A percentile compares a stretch with the other conserved stretches of the same genome.
phyloP scores from a whole-genome alignment of 2,329 filamentous ascomycete species.

The Fusarium palustre region DNA sequence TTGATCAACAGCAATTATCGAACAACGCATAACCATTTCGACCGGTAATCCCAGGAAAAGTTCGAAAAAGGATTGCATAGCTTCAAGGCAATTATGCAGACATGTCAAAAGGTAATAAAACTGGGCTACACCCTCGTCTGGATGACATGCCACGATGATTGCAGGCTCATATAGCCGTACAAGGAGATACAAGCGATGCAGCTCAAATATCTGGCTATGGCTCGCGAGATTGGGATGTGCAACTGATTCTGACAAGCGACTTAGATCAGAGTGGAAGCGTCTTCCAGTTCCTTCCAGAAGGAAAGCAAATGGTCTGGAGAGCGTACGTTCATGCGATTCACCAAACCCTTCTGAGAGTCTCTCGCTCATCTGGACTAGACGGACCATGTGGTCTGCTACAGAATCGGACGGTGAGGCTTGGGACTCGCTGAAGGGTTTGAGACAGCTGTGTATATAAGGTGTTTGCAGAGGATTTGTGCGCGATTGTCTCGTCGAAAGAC shows the following conservation, averaged over 20 bases:
- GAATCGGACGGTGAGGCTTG: slow-evolving; percentile 48
- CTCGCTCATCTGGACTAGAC: slow-evolving; percentile 53
- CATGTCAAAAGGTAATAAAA: slow-evolving; percentile 49
- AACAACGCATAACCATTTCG: slow-evolving; percentile 33
- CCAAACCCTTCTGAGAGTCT: slow-evolving; percentile 51
- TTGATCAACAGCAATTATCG: slow-evolving; percentile 42
- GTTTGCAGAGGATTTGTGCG: slow-evolving; percentile 50
- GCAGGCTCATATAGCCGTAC: slow-evolving; percentile 56
- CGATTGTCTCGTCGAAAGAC: slow-evolving; percentile 54
- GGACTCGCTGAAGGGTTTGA: slow-evolving; percentile 47
- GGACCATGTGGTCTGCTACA: slow-evolving; percentile 51
- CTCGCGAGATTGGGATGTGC: slow-evolving; percentile 17
- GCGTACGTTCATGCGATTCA: slow-evolving; percentile 46
- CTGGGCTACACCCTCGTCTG: slow-evolving; percentile 44
- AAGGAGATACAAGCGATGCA: slow-evolving; percentile 53
- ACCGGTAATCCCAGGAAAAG: slow-evolving; percentile 48
- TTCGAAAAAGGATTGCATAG: slow-evolving; percentile 51
- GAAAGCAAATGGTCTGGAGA: slow-evolving; percentile 47
- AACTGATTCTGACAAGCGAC: slow-evolving; percentile 50
- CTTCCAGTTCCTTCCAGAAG: slow-evolving; percentile 51
- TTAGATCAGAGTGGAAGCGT: slow-evolving; percentile 50
- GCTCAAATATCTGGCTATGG: slow-evolving; percentile 39
- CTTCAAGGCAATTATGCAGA: slow-evolving; percentile 52
- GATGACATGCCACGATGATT: slow-evolving; percentile 47
- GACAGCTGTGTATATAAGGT: slow-evolving; percentile 51